Base-by-base conservation (phyloP, 176 grass and related monocot species). In the Bolboschoenus planiculmis region DNA sequence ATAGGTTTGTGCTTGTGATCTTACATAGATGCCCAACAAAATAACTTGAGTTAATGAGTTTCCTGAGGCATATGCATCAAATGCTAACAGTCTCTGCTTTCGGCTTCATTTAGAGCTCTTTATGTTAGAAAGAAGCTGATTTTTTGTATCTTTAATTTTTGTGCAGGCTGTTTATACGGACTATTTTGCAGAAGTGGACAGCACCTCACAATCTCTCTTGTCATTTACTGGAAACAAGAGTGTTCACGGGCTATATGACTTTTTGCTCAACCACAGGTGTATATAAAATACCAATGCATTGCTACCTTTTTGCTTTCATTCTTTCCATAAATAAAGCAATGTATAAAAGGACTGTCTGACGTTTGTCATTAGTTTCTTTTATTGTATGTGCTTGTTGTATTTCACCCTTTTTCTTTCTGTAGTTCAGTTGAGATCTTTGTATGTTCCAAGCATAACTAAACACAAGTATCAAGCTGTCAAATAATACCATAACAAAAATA, bases 191-290 rank as follows among this genome's bases (percentile, higher is more conserved):
- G 90, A 95, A 11, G 87, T 95, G 7, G 96, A 99, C 47, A 88
- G 88, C 82, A 95, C 90, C 3, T 84, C 89, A 4, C 92, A 95
- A 83, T 98, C 96, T 1, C 87, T 99, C 40, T 87, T 99, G 81
- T 87, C 84, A 34, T 95, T 99, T 87, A 73, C 27, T 36, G 91
- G 91, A 81, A 91, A 93, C 5, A 78, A 82, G 81, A 87, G 85
- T 35, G 96, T 99, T 66, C 96, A 99, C 89, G 84, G 88, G 39
- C 84, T 99, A 80, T 95, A 95, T 4, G 92, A 99, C 14, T 78
- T 95, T 86, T 80, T 99, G 51, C 30, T 99, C 84, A 99, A 99
- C 80, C 88, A 99, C 78, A 99, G 87, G 96, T 99, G 90, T 20
- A 33, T 30, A 40, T 68, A 1, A 40, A 68, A 39, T 39, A 68